Conservation (phyloP, 352 stramenopile species). For the Phytophthora foliorum region DNA sequence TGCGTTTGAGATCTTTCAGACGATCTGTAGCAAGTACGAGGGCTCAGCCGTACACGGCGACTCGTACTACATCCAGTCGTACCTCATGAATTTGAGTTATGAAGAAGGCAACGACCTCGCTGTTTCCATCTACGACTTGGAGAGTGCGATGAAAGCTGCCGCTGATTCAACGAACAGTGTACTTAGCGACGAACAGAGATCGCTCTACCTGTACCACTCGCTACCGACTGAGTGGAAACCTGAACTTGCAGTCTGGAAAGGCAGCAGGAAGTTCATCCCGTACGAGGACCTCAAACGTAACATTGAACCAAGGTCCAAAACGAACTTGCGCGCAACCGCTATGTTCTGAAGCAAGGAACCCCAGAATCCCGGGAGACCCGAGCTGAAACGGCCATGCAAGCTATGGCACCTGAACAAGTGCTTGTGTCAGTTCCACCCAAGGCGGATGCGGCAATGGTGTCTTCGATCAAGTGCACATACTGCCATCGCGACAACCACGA, state of each 20-base stretch:
- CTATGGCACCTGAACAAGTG: too few relatives aligned
- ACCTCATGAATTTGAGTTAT: conserved; percentile 13
- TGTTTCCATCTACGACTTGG: neutral
- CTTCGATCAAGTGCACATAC: conserved; percentile 26
- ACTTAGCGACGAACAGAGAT: conserved; percentile 17
- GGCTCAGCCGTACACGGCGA: conserved; percentile 9
- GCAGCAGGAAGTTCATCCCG: conserved; percentile 12
- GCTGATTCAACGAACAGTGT: conserved; percentile 3
- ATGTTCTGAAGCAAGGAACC: conserved; percentile 17
- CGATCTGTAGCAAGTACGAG: conserved; percentile 16
- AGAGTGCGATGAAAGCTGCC: conserved; percentile 1
- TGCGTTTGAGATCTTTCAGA: conserved; percentile 22
- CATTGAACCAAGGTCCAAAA: conserved; percentile 12
- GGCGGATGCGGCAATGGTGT: too few relatives aligned
- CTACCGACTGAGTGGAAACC: conserved; percentile 5
- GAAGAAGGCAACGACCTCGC: neutral
- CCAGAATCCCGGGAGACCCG: conserved; percentile 13
- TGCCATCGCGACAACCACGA: conserved; percentile 16
- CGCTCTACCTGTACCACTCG: conserved; percentile 13
- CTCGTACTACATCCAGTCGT: conserved; percentile 21
- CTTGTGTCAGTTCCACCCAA: too few relatives aligned
- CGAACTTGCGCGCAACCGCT: conserved; percentile 17
- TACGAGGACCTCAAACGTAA: conserved; percentile 16
- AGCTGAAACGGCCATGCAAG: conserved; percentile 10
- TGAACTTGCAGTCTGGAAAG: conserved; percentile 12